Evolutionary conservation across 768 basidiomycete genomes (phyloP).

Genomic region (Mycena metata): DNA sequence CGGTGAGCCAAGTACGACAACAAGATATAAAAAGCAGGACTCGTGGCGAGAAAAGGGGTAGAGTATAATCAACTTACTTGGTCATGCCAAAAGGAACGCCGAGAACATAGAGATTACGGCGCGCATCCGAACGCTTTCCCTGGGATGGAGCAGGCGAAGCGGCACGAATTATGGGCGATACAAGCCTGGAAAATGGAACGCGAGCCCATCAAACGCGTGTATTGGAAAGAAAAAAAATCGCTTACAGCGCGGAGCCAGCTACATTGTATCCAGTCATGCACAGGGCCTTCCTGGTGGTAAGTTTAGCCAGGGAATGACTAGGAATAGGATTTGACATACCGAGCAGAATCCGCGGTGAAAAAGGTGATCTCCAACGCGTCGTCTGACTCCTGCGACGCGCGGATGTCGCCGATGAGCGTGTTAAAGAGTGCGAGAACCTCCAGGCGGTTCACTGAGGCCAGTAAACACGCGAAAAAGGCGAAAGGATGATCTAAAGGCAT

Average conservation of each 20-base stretch:
- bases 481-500: conserved; percentile 15
- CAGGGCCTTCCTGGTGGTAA: conserved; percentile 66
- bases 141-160: conserved; percentile 41
- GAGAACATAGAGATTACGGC: conserved; percentile 88
- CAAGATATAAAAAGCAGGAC: too few species aligned
- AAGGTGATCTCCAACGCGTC: conserved; percentile 68
- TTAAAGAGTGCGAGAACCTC: conserved; percentile 71
- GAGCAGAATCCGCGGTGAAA: conserved; percentile 63
- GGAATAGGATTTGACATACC: conserved; percentile 50
- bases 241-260: conserved; percentile 69
- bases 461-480: not conserved
- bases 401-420: conserved; percentile 69
- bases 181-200: conserved; percentile 48
- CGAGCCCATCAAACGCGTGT: conserved; percentile 36
- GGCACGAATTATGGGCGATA: conserved; percentile 48
- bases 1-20: not conserved
- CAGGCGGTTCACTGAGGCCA: conserved; percentile 49
- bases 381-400: conserved; percentile 57
- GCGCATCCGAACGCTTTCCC: conserved; percentile 58
- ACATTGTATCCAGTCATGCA: conserved; percentile 76
- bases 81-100: conserved; percentile 86
- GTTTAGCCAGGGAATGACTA: conserved; percentile 18
- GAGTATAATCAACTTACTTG: conserved; percentile 61
- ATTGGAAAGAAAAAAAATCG: conserved; percentile 30
- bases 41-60: not conserved